Conservation (phyloP, 2,329 filamentous ascomycete species). For the Botrytis pseudocinerea region DNA sequence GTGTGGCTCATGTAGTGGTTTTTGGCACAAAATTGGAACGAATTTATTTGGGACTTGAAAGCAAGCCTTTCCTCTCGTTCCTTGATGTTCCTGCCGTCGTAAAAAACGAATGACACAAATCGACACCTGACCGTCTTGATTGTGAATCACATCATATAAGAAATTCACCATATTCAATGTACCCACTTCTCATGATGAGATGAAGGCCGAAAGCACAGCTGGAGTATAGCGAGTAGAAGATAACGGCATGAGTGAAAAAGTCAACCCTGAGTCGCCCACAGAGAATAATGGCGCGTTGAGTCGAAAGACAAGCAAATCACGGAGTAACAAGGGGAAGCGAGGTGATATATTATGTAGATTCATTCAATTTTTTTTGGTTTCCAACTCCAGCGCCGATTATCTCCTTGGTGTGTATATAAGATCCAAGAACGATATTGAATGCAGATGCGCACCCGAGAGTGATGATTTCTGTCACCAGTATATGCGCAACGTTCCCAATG, state of each 20-base stretch:
- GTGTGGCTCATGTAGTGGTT: not conserved
- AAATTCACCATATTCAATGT: conserved; percentile 2
- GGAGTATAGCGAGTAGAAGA: not conserved
- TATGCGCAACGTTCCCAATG: not conserved
- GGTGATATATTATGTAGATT: not conserved
- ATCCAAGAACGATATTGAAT: not conserved
- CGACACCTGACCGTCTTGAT: not conserved
- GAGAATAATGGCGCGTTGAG: not conserved
- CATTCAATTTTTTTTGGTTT: not conserved
- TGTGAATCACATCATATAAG: conserved; percentile 16
- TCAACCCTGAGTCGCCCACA: not conserved
- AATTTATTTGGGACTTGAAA: not conserved
- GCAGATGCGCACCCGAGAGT: not conserved
- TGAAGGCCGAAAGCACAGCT: not conserved
- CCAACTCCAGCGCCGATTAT: not conserved
- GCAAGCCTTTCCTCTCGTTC: not conserved
- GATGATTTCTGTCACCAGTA: not conserved
- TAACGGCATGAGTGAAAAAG: not conserved
- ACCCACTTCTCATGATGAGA: not conserved
- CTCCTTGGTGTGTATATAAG: not conserved
- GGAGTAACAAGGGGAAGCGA: not conserved
- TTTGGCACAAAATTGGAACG: not conserved
- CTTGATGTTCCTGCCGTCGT: not conserved
- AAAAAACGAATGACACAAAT: not conserved
- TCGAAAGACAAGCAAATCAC: not conserved